Conservation (phyloP, 805 yeast species). For the Middelhovenomyces tepae region DNA sequence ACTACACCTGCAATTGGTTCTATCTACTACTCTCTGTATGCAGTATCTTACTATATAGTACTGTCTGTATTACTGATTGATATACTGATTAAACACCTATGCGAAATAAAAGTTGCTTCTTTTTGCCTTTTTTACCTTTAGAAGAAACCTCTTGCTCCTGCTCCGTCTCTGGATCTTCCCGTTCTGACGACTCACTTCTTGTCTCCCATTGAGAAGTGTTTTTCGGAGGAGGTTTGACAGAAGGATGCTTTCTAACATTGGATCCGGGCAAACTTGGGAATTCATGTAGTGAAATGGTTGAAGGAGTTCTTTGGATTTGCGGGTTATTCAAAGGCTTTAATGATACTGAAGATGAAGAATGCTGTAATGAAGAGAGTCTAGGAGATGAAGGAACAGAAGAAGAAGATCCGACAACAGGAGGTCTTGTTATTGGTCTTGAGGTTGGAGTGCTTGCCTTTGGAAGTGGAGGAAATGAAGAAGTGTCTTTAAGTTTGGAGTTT, state of each 20-base stretch:
- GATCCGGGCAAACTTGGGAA: constrained; percentile 42
- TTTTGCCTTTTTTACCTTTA: constrained; percentile 35
- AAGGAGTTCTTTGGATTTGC: constrained; percentile 1
- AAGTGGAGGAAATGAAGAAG: constrained; percentile 9
- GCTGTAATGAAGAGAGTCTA: constrained; percentile 4
- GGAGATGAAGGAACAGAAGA: constrained; percentile 5
- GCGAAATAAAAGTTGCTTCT: constrained; percentile 46
- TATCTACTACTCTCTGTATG: too few species aligned
- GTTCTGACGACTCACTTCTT: too few species aligned
- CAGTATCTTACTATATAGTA: too few species aligned
- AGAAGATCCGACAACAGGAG: constrained; percentile 15
- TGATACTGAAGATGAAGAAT: constrained; percentile 13
- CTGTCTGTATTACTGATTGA: too few species aligned
- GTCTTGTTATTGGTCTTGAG: constrained; percentile 16
- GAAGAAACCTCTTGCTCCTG: constrained; percentile 9
- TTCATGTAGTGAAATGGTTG: constrained; percentile 22
- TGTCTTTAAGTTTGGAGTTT: constrained; percentile 3
- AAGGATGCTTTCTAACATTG: constrained; percentile 28
- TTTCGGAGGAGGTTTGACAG: constrained; percentile 28
- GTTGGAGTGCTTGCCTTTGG: constrained; percentile 20
- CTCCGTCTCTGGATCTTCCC: constrained; percentile 9
- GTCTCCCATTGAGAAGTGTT: too few species aligned
- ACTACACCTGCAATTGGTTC: too few species aligned
- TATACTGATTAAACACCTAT: constrained; percentile 46
- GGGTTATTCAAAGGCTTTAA: constrained; percentile 1